Evolutionary conservation across 306 rosid genomes (phyloP), one percentile per base, ranked within the genome.

Genomic region (Quillaja saponaria): DNA sequence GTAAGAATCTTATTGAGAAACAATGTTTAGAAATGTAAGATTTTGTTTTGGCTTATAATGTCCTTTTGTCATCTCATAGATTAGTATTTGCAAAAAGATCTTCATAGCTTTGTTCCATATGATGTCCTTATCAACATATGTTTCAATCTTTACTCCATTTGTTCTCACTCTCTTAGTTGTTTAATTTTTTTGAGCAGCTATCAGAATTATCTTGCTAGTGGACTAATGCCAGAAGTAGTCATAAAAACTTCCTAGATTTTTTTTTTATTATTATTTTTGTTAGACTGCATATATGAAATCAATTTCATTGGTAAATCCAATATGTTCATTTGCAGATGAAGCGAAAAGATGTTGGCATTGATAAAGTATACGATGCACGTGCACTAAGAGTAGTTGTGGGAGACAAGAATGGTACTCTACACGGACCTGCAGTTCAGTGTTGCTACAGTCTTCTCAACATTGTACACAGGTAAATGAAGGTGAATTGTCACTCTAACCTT

Each of bases 321-420:
- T n/a, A n/a, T n/a, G n/a, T n/a, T n/a, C n/a, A n/a, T n/a, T 46
- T 73, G 53, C 76, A 88, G 96, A 91, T 91, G 98, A 88, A 91
- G 49, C 76, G 96, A 48, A 91, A 91, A 81, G 96, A 91, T 75
- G 76, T 81, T 49, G 67, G 83, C 74, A 88, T 88, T 33, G 72
- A 76, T 39, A 77, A 88, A 82, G 95, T 91, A 49, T 91, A 82
- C 59, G 98, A 91, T 82, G 91, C 95, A 55, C 96, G 96, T 49
- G 98, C 98, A 35, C 68, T 91, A 76, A 80, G 98, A 82, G 98
- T 88, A 63, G 90, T 91, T 60, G 96, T 91, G 58, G 98, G 98
- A 76, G 98, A 91, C 84, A 88, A 88, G 76, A 88, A 84, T 25
- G 98, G 96, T 67, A 82, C 95, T 62, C 83, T 91, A 53, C 95